A percentile compares a stretch with the other conserved stretches of the same genome.
These are phyloP conservation scores for Jaltomata sinuosa DNA, from an alignment of 257 asterid genomes.

Conservation along the genomic window DNA sequence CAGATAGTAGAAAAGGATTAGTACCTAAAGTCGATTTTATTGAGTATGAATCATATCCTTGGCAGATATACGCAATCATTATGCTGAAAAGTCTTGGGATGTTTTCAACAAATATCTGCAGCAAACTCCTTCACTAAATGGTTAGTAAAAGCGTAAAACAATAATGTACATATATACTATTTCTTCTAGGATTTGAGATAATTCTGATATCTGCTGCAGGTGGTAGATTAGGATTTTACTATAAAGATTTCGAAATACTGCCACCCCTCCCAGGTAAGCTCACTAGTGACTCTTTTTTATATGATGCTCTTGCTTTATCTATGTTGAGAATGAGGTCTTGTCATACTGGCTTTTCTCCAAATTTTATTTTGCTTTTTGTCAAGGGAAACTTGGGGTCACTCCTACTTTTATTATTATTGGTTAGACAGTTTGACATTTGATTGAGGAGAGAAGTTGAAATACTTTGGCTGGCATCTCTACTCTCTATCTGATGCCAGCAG, in stretches of 20 bases:
- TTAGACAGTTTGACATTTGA: not conserved
- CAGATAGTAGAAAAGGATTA: not conserved
- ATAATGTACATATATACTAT: not conserved
- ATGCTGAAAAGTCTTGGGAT: conserved; percentile 88
- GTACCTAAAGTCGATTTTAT: not conserved
- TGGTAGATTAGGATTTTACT: conserved; percentile 90
- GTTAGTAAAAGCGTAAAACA: conserved; percentile 18
- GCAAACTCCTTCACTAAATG: conserved; percentile 74
- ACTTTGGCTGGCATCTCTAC: not conserved
- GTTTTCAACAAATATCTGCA: conserved; percentile 49
- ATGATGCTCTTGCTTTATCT: not conserved
- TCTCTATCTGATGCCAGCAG: not conserved
- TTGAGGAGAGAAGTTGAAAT: not conserved
- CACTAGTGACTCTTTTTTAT: not conserved
- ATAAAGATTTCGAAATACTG: conserved; percentile 80
- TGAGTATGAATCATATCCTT: not conserved
- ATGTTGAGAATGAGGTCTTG: not conserved
- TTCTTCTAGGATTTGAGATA: not conserved
- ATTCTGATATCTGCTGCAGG: conserved; percentile 26
- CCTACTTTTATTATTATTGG: not conserved
- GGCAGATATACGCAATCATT: conserved; percentile 60
- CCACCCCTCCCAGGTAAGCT: conserved; percentile 89
- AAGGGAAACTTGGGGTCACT: not conserved
- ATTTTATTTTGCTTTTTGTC: not conserved
- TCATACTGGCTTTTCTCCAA: not conserved